Conservation (phyloP, 768 basidiomycete genomes). For the Postia placenta region DNA sequence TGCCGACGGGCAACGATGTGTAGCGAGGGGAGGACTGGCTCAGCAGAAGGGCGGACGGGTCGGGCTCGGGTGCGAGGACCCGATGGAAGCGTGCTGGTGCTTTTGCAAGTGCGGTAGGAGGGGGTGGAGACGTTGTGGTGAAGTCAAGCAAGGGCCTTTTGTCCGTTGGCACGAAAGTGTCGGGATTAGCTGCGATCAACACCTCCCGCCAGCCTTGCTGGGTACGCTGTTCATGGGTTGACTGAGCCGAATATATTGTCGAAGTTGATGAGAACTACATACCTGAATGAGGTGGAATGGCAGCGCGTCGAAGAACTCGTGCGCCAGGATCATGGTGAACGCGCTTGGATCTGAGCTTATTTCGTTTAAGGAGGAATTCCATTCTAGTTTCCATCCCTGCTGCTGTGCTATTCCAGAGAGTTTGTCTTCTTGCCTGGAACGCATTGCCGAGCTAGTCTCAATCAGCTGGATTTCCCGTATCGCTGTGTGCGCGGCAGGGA, state of each 20-base stretch:
- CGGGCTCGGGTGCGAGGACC: slow-evolving; percentile 59
- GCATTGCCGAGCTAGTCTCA: slow-evolving; percentile 72
- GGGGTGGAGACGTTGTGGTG: neutral
- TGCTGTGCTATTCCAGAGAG: slow-evolving; percentile 30
- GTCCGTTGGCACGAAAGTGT: slow-evolving; percentile 29
- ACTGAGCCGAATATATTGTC: too few species aligned
- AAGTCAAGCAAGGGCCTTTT: slow-evolving; percentile 15
- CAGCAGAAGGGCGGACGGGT: slow-evolving; percentile 47
- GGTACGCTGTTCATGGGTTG: too few species aligned
- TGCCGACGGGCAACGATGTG: slow-evolving; percentile 55
- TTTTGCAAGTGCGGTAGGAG: slow-evolving; percentile 5
- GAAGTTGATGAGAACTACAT: slow-evolving; percentile 14
- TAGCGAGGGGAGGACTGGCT: slow-evolving; percentile 68
- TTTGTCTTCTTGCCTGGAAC: slow-evolving; percentile 50
- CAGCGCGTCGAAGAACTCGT: slow-evolving; percentile 97
- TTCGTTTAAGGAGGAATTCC: slow-evolving; percentile 73
- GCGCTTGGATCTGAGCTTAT: slow-evolving; percentile 40
- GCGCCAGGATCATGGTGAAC: slow-evolving; percentile 87
- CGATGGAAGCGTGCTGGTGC: slow-evolving; percentile 38
- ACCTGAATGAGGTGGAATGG: slow-evolving; percentile 90
- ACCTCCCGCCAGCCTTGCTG: slow-evolving; percentile 83
- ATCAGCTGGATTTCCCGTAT: slow-evolving; percentile 63
- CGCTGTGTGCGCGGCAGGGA: slow-evolving; percentile 29
- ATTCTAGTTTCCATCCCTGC: slow-evolving; percentile 41
- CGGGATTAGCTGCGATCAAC: slow-evolving; percentile 47